Base-by-base conservation (phyloP, 176 grass and related monocot species). In the Carex parvula region DNA sequence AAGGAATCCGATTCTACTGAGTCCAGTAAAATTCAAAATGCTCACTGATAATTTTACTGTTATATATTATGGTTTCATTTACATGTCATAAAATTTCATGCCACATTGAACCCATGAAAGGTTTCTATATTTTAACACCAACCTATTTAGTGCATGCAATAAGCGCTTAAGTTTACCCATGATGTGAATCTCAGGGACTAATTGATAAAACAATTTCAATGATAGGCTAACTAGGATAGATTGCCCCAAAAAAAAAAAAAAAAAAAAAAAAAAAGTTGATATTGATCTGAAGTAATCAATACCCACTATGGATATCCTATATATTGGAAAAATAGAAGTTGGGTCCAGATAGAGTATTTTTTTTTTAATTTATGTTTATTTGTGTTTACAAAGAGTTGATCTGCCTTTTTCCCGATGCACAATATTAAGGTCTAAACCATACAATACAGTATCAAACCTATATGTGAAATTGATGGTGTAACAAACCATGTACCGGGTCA, bases 101-200 rank as follows among this genome's bases (percentile, higher is more conserved):
- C 70, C 11, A 42, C 70, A 52, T 74, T 76, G 72, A 76, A 76
- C 72, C 72, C 46, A 76, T 55, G 13, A 29, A 14, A 76, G 13
- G 11, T 21, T 20, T 61, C n/a, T 76, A 30, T 84, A 59, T 26
- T 61, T 76, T 7, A 22, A 85, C 7, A 77, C 8, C 18, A 30
- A 24, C 21, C 8, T 70, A 26, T 76, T 16, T 54, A 75, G 12
- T 56, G 73, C 22, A 77, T 77, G 24, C 13, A 56, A 56, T 18
- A 16, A 77, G 30, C 12, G 8, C 24, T 55, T 32, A 12, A 46
- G 39, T 11, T 71, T 21, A 46, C 9, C 18, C 18, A 73, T 16
- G 17, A 70, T 70, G 35, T 9, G 12, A 79, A 79, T 3, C 7
- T 22, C 53, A 41, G 15, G 35, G 6, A 39, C n/a, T 0, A 81